A percentile compares a stretch with the other conserved stretches of the same genome.
These are phyloP conservation scores for Amanita thiersii DNA, from an alignment of 768 basidiomycete species.

Conservation along the genomic window DNA sequence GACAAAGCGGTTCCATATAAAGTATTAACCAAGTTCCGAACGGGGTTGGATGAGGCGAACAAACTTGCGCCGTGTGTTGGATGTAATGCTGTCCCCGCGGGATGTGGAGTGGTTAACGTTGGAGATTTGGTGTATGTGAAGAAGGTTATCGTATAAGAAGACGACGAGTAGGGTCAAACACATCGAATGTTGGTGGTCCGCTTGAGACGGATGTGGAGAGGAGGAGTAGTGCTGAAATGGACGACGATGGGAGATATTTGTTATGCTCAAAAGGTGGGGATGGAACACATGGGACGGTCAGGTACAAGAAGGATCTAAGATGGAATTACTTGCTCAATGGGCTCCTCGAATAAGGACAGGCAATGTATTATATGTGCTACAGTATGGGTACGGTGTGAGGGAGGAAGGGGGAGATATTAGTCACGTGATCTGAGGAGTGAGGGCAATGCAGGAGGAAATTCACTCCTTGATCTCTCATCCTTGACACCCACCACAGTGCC, in stretches of 20 bases:
- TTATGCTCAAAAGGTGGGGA: too few species aligned
- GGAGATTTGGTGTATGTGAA: constrained; percentile 52
- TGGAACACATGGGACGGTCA: too few species aligned
- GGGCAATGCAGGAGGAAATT: not conserved
- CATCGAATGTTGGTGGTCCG: not conserved
- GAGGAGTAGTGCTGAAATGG: not conserved
- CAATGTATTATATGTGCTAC: too few species aligned
- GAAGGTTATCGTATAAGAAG: constrained; percentile 20
- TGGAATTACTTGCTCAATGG: too few species aligned
- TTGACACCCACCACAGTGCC: constrained; percentile 6
- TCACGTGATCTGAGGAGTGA: not conserved
- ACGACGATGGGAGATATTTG: too few species aligned
- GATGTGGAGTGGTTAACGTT: constrained; percentile 44
- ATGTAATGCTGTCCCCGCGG: constrained; percentile 49
- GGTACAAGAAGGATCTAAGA: too few species aligned
- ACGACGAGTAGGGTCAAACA: too few species aligned
- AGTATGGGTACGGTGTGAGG: too few species aligned
- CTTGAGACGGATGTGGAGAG: not conserved
- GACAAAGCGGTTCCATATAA: constrained; percentile 74
- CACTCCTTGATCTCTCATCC: not conserved
- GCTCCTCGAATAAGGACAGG: too few species aligned
- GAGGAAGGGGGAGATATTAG: not conserved
- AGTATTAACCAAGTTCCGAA: constrained; percentile 65
- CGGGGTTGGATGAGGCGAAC: constrained; percentile 40
- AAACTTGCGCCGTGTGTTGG: constrained; percentile 57